Conservation (phyloP, 2,329 filamentous ascomycete genomes). For the Phialemonium atrogriseum region DNA sequence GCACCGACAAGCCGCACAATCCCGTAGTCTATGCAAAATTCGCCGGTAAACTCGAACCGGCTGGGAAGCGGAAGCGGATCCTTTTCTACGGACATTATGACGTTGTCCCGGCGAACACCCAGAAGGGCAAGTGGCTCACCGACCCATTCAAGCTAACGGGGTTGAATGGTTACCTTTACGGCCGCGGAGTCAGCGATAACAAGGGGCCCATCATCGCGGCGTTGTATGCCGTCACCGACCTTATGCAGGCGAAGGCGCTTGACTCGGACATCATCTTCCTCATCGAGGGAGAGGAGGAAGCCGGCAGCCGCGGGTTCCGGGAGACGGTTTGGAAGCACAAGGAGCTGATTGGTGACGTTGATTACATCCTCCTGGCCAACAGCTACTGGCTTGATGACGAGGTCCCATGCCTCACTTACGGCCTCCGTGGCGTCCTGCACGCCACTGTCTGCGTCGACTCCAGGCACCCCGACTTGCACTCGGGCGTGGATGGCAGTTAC, state of each 20-base stretch:
- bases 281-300: conserved; percentile 95
- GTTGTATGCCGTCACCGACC: conserved; percentile 83
- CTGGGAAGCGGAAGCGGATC: conserved; percentile 68
- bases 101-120: conserved; percentile 82
- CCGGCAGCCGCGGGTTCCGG: conserved; percentile 83
- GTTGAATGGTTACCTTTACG: conserved; percentile 87
- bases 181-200: conserved; percentile 94
- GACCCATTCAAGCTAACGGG: conserved; percentile 89
- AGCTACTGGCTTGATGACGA: conserved; percentile 98
- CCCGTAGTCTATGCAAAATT: conserved; percentile 93
- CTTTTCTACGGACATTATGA: conserved; percentile 98
- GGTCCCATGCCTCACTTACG: conserved; percentile 91
- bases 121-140: conserved; percentile 72
- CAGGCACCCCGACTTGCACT: conserved; percentile 80
- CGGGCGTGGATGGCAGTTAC: conserved; percentile 90
- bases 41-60: conserved; percentile 60
- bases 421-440: conserved; percentile 86
- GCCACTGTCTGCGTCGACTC: conserved; percentile 85
- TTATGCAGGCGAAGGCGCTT: conserved; percentile 74
- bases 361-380: conserved; percentile 93
- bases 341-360: conserved; percentile 75
- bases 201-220: conserved; percentile 94
- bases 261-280: conserved; percentile 87
- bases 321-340: conserved; percentile 75
- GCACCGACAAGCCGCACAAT: conserved; percentile 66